phyloP scores from a whole-genome alignment of 2,329 filamentous ascomycete genomes.

The Magnaporthiopsis incrustans region DNA sequence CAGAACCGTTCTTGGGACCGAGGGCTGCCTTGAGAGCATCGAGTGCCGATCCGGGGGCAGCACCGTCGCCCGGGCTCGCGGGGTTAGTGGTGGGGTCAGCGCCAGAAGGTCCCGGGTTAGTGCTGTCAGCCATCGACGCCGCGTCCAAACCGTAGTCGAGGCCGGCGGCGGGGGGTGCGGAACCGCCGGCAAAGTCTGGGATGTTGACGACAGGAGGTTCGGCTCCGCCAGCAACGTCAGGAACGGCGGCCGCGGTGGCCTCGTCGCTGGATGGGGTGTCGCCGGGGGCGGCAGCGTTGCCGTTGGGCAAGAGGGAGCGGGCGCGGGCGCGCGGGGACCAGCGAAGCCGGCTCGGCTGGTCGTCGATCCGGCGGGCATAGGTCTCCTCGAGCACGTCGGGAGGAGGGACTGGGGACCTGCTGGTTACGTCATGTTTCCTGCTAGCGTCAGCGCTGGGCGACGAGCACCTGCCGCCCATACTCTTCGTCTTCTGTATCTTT shows the following conservation, averaged over 20 bases:
- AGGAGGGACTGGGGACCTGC: neutral
- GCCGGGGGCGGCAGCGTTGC: neutral
- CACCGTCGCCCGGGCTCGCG: neutral
- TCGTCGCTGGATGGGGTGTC: neutral
- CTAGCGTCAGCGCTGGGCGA: neutral
- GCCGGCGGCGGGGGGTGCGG: no score
- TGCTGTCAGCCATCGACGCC: neutral
- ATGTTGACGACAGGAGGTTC: neutral
- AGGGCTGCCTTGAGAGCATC: neutral
- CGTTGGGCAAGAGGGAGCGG: neutral
- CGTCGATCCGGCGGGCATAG: neutral
- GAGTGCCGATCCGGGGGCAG: no score
- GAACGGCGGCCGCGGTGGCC: neutral
- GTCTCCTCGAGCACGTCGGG: conserved; percentile 1
- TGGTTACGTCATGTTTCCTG: neutral
- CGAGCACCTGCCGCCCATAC: neutral
- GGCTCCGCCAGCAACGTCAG: neutral
- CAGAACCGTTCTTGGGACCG: neutral
- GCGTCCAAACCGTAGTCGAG: neutral
- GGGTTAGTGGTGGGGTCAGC: neutral
- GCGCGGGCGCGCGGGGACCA: neutral
- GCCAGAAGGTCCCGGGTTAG: neutral
- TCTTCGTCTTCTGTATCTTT: neutral
- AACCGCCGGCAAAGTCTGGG: neutral
- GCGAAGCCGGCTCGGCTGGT: neutral